phyloP scores from a whole-genome alignment of 2,329 filamentous ascomycete species.

The Saccharata proteae region DNA sequence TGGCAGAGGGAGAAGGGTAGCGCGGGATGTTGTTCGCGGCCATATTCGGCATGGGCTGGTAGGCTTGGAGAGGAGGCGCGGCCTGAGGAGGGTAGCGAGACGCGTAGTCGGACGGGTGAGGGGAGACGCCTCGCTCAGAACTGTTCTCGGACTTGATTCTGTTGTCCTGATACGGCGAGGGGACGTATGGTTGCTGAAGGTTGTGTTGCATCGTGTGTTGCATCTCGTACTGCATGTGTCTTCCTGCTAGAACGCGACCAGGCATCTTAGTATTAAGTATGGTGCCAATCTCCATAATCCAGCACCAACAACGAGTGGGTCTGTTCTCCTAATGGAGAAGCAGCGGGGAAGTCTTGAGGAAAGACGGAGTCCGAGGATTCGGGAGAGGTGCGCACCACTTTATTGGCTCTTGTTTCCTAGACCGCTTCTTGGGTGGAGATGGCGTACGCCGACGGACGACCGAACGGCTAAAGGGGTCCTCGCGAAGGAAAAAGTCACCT shows the following conservation, averaged over 20 bases:
- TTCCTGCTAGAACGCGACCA: conserved; percentile 23
- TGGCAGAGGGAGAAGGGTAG: conserved; percentile 42
- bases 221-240: conserved; percentile 23
- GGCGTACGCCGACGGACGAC: conserved; percentile 5
- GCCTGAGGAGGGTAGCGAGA: conserved; percentile 46
- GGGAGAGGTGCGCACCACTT: conserved; percentile 10
- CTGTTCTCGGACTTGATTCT: conserved; percentile 46
- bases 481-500: conserved; percentile 3
- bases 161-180: conserved; percentile 35
- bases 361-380: conserved; percentile 9
- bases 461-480: conserved; percentile 1
- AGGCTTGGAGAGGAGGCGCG: conserved; percentile 38
- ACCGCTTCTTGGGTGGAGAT: conserved; percentile 8
- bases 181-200: conserved; percentile 28
- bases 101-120: conserved; percentile 42
- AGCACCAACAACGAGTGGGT: conserved; percentile 11
- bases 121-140: conserved; percentile 46
- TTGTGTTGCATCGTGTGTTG: conserved; percentile 31
- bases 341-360: conserved; percentile 6
- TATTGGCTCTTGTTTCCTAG: conserved; percentile 7
- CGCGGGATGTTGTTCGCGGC: conserved; percentile 39
- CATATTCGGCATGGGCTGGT: conserved; percentile 35
- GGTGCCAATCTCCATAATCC: conserved; percentile 27
- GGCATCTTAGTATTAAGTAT: conserved; percentile 32
- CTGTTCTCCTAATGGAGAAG: conserved; percentile 6